A percentile compares a stretch with the other conserved stretches of the same genome.
These are phyloP conservation scores for Corylus avellana DNA, from an alignment of 306 rosid genomes.

Conservation along the genomic window DNA sequence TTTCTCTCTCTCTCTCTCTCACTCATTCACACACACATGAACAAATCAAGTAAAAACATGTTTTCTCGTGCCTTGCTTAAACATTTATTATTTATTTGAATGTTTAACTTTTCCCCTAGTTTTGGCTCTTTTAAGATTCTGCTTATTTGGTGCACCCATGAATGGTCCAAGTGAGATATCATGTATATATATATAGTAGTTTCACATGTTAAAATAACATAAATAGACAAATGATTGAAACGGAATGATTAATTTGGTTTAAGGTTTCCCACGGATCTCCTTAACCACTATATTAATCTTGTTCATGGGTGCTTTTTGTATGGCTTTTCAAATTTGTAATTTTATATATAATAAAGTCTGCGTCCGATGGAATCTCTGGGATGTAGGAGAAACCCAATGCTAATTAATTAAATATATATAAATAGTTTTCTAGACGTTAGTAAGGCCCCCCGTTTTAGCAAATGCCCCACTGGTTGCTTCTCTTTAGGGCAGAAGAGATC, in stretches of 20 bases:
- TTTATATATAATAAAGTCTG: constrained; percentile 33
- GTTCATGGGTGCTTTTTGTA: constrained; percentile 35
- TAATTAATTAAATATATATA: constrained; percentile 29
- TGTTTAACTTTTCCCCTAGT: constrained; percentile 31
- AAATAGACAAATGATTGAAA: constrained; percentile 40
- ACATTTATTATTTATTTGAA: constrained; percentile 14
- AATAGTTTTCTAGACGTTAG: constrained; percentile 19
- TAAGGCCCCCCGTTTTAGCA: constrained; percentile 22
- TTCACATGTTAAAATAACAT: constrained; percentile 21
- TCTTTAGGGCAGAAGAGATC: constrained; percentile 29
- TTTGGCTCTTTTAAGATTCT: constrained; percentile 46
- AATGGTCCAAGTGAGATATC: constrained; percentile 42
- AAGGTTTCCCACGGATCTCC: constrained; percentile 38
- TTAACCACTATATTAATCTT: constrained; percentile 26
- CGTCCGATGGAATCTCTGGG: constrained; percentile 48
- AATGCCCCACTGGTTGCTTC: constrained; percentile 34
- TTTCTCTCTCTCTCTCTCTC: neutral
- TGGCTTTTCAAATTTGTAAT: constrained; percentile 26
- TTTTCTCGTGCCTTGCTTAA: constrained; percentile 16
- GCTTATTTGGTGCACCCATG: constrained; percentile 45
- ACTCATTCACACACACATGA: neutral
- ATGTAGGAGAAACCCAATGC: constrained; percentile 20
- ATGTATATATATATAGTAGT: neutral
- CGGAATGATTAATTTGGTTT: constrained; percentile 35
- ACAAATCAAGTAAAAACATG: constrained; percentile 27